Base-by-base conservation (phyloP, 768 basidiomycete genomes). In the Russula foetens region DNA sequence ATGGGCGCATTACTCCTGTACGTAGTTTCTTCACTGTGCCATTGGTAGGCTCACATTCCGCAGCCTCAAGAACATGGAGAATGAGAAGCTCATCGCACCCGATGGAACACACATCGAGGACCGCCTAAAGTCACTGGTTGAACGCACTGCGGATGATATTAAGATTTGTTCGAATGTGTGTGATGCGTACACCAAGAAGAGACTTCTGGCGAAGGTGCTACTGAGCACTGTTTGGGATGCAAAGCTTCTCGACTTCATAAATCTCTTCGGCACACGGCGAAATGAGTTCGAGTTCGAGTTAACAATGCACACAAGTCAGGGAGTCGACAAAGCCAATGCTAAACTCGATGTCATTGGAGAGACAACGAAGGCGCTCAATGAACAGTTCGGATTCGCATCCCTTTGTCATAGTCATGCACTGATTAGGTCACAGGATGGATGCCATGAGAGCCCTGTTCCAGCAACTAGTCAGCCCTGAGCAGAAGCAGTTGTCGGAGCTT, bases 71-170 rank as follows among this genome's bases (percentile, higher is more conserved):
- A 63, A 70, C 23, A 63, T 74, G 38, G 68, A 64, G 31, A 73
- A 75, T 41, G 60, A 70, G 1, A 65, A 69, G 11, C 59, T 69
- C 29, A 48, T 67, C 4, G 71, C 68, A 3, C 71, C 71, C 0
- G 72, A 74, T 52, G 75, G 73, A 3, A 69, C 48, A 19, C 72
- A 65, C n/a, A 69, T 77, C 60, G 62, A 71, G 31, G 73, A 70
- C 5, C 71, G 75, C 5, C 57, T 78, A 62, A 68, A 73, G 33
- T 60, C 58, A 1, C 68, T 77, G 9, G 60, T 72, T 7, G 60
- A 65, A 24, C 35, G 57, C n/a, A 69, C 68, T 0, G 71, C 69
- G 2, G 53, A 69, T 5, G 72, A 74, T 41, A 73, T 74, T 60
- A 69, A 69, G 56, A 29, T 63, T 2, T 74, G 73, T 55, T 71